phyloP scores from a whole-genome alignment of 1,284 basidiomycete genomes.

The Waitea zeae region DNA sequence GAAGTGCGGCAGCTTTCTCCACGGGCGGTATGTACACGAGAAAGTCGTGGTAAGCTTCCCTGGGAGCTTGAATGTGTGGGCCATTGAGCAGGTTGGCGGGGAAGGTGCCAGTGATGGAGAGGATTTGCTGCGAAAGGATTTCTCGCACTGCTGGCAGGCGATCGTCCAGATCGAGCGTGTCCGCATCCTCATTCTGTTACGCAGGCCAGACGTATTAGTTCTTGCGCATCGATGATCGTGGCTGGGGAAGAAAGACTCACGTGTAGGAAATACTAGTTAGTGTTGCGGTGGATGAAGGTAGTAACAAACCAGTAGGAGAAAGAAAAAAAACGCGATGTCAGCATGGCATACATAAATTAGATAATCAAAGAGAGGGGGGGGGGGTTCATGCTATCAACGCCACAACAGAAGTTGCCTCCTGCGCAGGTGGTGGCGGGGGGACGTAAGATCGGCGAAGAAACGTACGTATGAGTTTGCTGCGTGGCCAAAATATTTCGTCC shows the following conservation, averaged over 20 bases:
- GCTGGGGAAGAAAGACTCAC: constrained; percentile 16
- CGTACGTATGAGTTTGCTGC: constrained; percentile 64
- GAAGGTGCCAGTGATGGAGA: constrained; percentile 43
- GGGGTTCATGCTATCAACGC: too few relatives aligned
- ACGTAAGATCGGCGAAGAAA: too few relatives aligned
- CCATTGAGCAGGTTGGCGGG: constrained; percentile 35
- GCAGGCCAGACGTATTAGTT: constrained; percentile 6
- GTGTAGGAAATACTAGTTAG: constrained; percentile 51
- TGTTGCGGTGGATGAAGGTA: constrained; percentile 1
- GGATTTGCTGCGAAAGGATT: constrained; percentile 40
- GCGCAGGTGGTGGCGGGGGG: too few relatives aligned
- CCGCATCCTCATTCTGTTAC: constrained; percentile 36
- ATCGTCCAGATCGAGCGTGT: constrained; percentile 34
- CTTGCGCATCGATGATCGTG: constrained; percentile 1
- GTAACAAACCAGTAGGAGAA: too few relatives aligned
- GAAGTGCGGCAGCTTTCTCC: constrained; percentile 38
- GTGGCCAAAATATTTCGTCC: constrained; percentile 56
- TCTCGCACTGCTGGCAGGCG: constrained; percentile 29
- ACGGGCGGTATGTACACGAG: constrained; percentile 48
- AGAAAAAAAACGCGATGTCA: too few relatives aligned
- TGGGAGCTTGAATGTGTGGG: constrained; percentile 17
- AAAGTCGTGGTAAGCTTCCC: constrained; percentile 26
- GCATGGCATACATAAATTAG: too few relatives aligned
- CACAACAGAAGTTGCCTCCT: too few relatives aligned
- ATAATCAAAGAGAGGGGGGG: too few relatives aligned